phyloP scores from a whole-genome alignment of 148 eudicot species.

The Chenopodium suecicum region DNA sequence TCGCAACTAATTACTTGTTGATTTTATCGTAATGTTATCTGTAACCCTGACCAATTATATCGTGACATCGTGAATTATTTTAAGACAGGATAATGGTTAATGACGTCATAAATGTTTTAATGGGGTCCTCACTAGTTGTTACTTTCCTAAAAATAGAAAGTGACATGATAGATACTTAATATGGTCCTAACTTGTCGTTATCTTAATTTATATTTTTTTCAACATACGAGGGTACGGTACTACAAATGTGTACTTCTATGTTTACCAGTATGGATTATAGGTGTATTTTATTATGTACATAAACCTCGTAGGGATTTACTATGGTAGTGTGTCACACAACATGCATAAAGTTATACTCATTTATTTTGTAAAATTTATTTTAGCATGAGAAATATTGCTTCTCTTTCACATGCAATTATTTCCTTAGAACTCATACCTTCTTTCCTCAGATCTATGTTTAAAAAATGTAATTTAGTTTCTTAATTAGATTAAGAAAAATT shows the following conservation, averaged over 20 bases:
- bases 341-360: neutral
- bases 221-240: neutral
- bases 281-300: neutral
- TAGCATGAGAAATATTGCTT: neutral
- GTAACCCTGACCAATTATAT: conserved; percentile 2
- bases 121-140: neutral
- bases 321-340: neutral
- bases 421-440: too few relatives aligned
- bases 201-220: neutral
- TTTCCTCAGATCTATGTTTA: neutral
- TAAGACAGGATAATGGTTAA: too few relatives aligned
- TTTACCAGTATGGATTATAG: too few relatives aligned
- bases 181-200: too few relatives aligned
- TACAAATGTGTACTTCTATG: neutral
- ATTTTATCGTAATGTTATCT: neutral
- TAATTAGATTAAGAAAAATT: too few relatives aligned
- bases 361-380: too few relatives aligned
- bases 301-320: neutral
- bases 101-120: too few relatives aligned
- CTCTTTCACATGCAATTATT: too few relatives aligned
- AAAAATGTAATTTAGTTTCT: neutral
- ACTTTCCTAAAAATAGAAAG: neutral
- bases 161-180: neutral
- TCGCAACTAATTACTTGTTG: neutral
- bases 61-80: too few relatives aligned